phyloP scores from a whole-genome alignment of 306 rosid genomes.

The Purshia tridentata region DNA sequence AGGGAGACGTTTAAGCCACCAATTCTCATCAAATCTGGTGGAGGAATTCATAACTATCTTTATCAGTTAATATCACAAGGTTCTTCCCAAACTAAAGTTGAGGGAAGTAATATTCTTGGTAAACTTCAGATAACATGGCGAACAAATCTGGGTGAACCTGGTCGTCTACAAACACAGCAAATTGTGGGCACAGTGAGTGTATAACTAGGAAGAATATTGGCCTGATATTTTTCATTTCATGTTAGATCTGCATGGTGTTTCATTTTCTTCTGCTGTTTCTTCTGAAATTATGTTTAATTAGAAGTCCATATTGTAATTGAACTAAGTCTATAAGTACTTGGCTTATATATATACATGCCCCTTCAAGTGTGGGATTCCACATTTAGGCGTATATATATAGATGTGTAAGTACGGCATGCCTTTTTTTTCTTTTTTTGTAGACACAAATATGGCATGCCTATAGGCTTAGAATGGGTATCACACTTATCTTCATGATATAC shows the following conservation, averaged over 20 bases:
- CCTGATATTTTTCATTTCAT: not conserved
- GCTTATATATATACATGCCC: too few relatives aligned
- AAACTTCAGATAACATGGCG: constrained; percentile 99
- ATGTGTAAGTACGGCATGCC: not conserved
- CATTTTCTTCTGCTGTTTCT: not conserved
- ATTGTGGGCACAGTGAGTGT: constrained; percentile 91
- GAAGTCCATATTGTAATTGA: not conserved
- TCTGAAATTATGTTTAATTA: not conserved
- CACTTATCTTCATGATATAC: constrained; percentile 28
- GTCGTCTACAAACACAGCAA: constrained; percentile 95
- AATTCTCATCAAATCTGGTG: constrained; percentile 75
- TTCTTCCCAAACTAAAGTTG: constrained; percentile 63
- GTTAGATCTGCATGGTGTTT: not conserved
- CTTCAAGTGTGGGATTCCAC: too few relatives aligned
- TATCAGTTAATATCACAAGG: constrained; percentile 65
- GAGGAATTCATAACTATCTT: constrained; percentile 93
- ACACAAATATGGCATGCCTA: not conserved
- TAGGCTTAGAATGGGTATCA: constrained; percentile 16
- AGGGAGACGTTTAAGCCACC: constrained; percentile 75
- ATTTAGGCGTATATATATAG: not conserved
- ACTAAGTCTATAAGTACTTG: not conserved
- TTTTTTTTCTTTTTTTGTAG: too few relatives aligned
- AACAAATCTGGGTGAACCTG: constrained; percentile 96
- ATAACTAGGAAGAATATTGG: not conserved
- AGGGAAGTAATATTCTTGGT: constrained; percentile 94